Base-by-base conservation (phyloP, 441 rosid genomes). In the Erodium moschatum region DNA sequence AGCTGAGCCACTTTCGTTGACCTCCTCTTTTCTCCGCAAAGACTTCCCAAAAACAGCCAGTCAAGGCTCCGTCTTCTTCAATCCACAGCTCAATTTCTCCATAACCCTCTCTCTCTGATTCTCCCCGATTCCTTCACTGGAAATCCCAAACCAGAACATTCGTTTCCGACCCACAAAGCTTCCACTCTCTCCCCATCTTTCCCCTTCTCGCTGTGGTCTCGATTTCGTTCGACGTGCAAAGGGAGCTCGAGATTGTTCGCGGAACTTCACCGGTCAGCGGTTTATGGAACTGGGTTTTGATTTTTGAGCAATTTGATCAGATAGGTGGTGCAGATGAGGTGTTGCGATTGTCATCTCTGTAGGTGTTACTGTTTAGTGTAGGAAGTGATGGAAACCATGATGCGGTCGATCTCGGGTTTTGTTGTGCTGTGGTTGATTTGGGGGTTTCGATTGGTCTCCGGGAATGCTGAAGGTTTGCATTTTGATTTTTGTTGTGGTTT, bases 381-480 rank as follows among this genome's bases (percentile, higher is more conserved):
- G 60, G n/a, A 5, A n/a, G 60, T 15, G 60, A 52, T 52, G 20
- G 60, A 52, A 15, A 52, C 19, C 8, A 52, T 52, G 60, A n/a
- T 5, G 60, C 60, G 20, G 6, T 5, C 60, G 60, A 52, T 52
- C 19, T 52, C 60, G 60, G 60, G 60, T 52, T 52, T 52, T n/a
- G 60, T 16, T 16, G 20, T 52, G 18, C 9, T 52, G 1, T 52
- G 60, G 60, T 15, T 52, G 20, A 15, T 52, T 52, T 52, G 6
- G 18, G 60, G 60, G 60, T 15, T 52, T 52, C 60, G 20, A 7
- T 52, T 15, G 60, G 60, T 52, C 60, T 20, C 60, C 60, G 60
- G 60, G 4, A 52, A 52, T 16, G 20, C 60, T 52, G 60, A 52
- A 52, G 60, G 60, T 52, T 15, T 52, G 60, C 60, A 52, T 52